phyloP scores from a whole-genome alignment of 164 flowering plant species.

The Chimonanthus salicifolius region DNA sequence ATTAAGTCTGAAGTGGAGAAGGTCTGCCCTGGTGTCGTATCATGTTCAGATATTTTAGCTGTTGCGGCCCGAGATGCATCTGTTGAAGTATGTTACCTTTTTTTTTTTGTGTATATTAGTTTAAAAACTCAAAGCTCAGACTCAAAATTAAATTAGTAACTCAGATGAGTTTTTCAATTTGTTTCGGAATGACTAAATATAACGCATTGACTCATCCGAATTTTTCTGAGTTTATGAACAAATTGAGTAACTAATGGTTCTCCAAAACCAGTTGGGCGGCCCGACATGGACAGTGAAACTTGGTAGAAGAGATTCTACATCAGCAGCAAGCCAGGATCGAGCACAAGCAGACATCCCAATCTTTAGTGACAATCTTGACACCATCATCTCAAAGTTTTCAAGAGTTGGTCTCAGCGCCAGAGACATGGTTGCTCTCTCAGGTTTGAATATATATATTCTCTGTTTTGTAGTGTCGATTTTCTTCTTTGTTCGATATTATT shows the following conservation, averaged over 20 bases:
- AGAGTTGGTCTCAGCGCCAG: slow-evolving; percentile 8
- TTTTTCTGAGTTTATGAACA: too few relatives aligned
- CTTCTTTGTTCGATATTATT: too few relatives aligned
- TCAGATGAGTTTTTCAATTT: too few relatives aligned
- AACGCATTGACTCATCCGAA: too few relatives aligned
- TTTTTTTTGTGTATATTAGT: background rate
- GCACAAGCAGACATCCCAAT: background rate
- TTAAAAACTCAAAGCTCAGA: too few relatives aligned
- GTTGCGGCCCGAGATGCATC: slow-evolving; percentile 36
- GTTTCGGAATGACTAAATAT: too few relatives aligned
- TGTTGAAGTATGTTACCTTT: slow-evolving; percentile 13
- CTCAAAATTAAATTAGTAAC: too few relatives aligned
- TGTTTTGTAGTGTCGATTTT: too few relatives aligned
- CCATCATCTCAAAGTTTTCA: background rate
- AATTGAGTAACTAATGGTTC: too few relatives aligned
- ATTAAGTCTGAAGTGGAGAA: slow-evolving; percentile 34
- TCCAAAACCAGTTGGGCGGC: background rate
- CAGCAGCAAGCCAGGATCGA: slow-evolving; percentile 2
- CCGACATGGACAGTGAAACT: slow-evolving; percentile 9
- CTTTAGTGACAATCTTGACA: background rate
- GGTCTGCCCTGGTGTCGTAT: slow-evolving; percentile 37
- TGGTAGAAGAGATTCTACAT: slow-evolving; percentile 23
- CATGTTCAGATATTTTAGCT: slow-evolving; percentile 44
- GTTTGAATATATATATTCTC: background rate
- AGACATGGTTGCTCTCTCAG: slow-evolving; percentile 11